Base-by-base conservation (phyloP, 192 early-diverging fungal genomes). In the Backusella mclennaniae region DNA sequence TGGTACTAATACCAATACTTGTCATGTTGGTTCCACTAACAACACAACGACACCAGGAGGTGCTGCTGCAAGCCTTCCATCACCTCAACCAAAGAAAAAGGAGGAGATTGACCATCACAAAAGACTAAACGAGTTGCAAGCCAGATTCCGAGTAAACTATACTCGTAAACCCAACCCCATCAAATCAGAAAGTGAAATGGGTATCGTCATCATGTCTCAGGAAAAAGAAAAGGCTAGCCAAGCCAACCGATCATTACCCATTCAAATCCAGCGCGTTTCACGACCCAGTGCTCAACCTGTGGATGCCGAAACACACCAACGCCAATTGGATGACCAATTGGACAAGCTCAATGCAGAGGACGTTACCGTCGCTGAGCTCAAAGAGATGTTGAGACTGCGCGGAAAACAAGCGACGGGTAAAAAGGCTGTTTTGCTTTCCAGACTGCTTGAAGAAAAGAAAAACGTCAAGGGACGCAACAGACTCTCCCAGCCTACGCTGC, bases 301-400 rank as follows among this genome's bases (percentile, higher is more conserved):
- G 35, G 75, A 78, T 74, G 81, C 84, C 6, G 88, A 88, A 73
- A 86, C 88, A 49, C 87, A 90, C 67, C 88, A 89, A 70, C 80
- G 77, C 26, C 78, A 82, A 49, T 74, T 93, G 35, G 89, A 94
- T 77, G 89, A 91, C 33, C 86, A 89, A 35, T 86, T 94, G 52
- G 85, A 86, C 52, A 82, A 81, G 19, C 82, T 90, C 14, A 85
- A 94, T 66, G 92, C 93, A 79, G 89, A 92, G 33, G 93, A 94
- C 79, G 88, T 94, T 33, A 94, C 93, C 0, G 93, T 94, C 0
- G 76, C 86, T 19, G 93, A 94, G 73, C 84, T 94, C 21, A 94
- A 94, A 75, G 92, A 94, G 46, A 89, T 93, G 85, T 75, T 94
- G 44, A 75, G 90, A 29, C 85, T 88, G 52, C 85, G 93, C 35